Evolutionary conservation across 1,284 basidiomycete species (phyloP), one percentile per base, ranked within the genome.

Genomic region (Coniferiporia sulphurascens): DNA sequence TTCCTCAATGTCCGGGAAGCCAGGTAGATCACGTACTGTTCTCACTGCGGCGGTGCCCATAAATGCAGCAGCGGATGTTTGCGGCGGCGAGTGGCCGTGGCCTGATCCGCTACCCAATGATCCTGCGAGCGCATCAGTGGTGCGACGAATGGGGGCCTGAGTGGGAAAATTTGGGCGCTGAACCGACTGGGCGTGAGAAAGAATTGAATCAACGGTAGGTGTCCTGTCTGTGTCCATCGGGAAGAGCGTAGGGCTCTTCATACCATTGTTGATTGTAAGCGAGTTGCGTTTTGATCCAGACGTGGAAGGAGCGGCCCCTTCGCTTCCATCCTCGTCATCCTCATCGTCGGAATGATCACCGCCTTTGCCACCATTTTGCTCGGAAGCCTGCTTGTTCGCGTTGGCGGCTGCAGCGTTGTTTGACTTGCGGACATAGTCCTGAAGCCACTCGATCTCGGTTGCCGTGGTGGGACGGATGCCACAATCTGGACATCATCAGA

Each of bases 371-470:
- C 51, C 34, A 13, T 74, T 76, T 43, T 74, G 64, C 13, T 73
- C 70, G 58, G 87, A 85, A 8, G 79, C 74, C 56, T 85, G 83
- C 66, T 87, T 85, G 61, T 80, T 82, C 10, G 84, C 83, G 61
- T 81, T 74, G 56, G 87, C 84, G 50, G 84, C 83, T 12, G 88
- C 86, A 67, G 80, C 87, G 71, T 90, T 91, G 76, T 93, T 92
- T 6, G 90, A 89, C 71, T 90, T 90, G 67, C 88, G 87, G 64
- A 93, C 91, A 72, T 93, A 95, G 65, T 91, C 88, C 72, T 94
- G 92, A 38, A 95, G 80, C 77, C 89, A 91, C 73, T 93, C 90
- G 61, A 91, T 91, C 78, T 95, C 93, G 55, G 89, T 85, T 63
- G 87, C 84, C 46, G 91, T 92, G 17, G 90, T 87, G 55, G 93